phyloP scores from a whole-genome alignment of 768 basidiomycete species.

The Russula sp. region DNA sequence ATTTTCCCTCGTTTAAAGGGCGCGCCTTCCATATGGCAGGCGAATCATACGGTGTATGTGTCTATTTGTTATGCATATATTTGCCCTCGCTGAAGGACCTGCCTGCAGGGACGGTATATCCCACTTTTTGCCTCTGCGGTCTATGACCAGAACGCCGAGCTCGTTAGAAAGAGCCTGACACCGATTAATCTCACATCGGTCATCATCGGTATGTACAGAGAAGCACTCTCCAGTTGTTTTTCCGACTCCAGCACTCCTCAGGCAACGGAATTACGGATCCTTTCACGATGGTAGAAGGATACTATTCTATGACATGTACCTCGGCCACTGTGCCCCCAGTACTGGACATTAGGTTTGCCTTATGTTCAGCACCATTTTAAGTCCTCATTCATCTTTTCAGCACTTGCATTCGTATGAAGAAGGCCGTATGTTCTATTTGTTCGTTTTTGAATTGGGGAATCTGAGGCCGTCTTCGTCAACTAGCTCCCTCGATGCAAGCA shows the following conservation, averaged over 20 bases:
- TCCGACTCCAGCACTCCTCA: slow-evolving; percentile 18
- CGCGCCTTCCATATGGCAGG: slow-evolving; percentile 45
- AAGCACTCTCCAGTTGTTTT: background rate
- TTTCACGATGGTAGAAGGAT: slow-evolving; percentile 41
- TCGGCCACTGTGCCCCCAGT: slow-evolving; percentile 48
- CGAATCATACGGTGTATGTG: slow-evolving; percentile 52
- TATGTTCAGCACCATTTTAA: background rate
- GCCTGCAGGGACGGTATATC: slow-evolving; percentile 48
- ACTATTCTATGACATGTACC: slow-evolving; percentile 55
- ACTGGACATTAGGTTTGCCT: slow-evolving; percentile 43
- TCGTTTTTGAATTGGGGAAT: background rate
- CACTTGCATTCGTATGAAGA: slow-evolving; percentile 46
- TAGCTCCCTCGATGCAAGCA: slow-evolving; percentile 48
- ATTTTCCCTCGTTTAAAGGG: slow-evolving; percentile 68
- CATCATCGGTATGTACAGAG: slow-evolving; percentile 44
- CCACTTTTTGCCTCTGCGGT: slow-evolving; percentile 50
- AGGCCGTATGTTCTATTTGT: slow-evolving; percentile 36
- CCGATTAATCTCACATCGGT: slow-evolving; percentile 51
- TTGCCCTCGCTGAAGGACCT: background rate
- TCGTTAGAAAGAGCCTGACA: slow-evolving; percentile 45
- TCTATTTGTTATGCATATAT: background rate
- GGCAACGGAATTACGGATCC: slow-evolving; percentile 49
- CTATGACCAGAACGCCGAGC: slow-evolving; percentile 47
- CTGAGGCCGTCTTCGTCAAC: background rate
- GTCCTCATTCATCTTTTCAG: slow-evolving; percentile 24